phyloP scores from a whole-genome alignment of 768 basidiomycete species.

The Trametes meyenii region DNA sequence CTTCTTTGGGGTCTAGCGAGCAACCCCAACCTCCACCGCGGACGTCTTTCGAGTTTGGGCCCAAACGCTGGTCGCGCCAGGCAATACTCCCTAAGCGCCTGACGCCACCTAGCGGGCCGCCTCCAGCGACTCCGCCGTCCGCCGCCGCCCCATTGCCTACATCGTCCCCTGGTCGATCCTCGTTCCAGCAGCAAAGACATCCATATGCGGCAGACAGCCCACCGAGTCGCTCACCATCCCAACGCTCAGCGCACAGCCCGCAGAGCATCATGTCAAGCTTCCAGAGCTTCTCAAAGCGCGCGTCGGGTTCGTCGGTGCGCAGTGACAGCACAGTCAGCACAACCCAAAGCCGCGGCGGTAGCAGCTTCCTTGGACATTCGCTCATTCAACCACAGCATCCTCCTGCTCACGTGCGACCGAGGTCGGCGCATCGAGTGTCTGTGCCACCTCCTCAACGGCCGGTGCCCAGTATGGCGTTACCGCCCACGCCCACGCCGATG shows the following conservation, averaged over 20 bases:
- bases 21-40: slow-evolving; percentile 10
- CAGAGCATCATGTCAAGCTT: slow-evolving; percentile 30
- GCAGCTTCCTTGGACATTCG: slow-evolving; percentile 21
- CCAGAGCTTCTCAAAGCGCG: slow-evolving; percentile 34
- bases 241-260: slow-evolving; percentile 27
- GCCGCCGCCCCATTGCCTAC: slow-evolving; percentile 14
- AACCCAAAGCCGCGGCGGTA: slow-evolving; percentile 24
- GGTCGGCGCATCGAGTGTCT: slow-evolving; percentile 53
- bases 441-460: slow-evolving; percentile 77
- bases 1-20: slow-evolving; percentile 29
- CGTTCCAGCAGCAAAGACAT: slow-evolving; percentile 24
- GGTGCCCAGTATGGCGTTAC: slow-evolving; percentile 68
- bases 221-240: slow-evolving; percentile 25
- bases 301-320: slow-evolving; percentile 30
- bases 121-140: slow-evolving; percentile 48
- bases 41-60: slow-evolving; percentile 17
- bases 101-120: slow-evolving; percentile 63
- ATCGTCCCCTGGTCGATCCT: slow-evolving; percentile 21
- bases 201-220: slow-evolving; percentile 31
- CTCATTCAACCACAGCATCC: slow-evolving; percentile 37
- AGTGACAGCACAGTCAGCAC: slow-evolving; percentile 33
- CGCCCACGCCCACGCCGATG: slow-evolving; percentile 55
- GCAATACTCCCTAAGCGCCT: slow-evolving; percentile 48
- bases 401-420: slow-evolving; percentile 20
- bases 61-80: slow-evolving; percentile 38